Base-by-base conservation (phyloP, 2,329 filamentous ascomycete species). In the Keithomyces neogunnii region DNA sequence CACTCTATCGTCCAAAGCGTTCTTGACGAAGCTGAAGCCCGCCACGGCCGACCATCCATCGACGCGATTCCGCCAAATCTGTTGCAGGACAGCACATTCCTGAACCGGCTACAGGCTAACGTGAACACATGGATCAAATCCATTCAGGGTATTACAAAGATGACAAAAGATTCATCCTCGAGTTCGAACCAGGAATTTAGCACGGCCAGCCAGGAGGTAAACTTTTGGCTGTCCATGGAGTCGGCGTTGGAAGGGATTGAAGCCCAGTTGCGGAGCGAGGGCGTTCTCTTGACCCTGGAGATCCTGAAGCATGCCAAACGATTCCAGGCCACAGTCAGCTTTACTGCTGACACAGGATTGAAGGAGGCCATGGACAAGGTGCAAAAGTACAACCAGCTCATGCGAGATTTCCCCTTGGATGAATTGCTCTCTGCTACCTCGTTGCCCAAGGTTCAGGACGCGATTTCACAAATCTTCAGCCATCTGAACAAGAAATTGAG, bases 111-210 rank as follows among this genome's bases (percentile, higher is more conserved):
- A 38, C 93, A 97, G 66, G 86, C 88, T 48, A 93, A 86, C 47
- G 93, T 97, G 54, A 99, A 97, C 67, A 85, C 86, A 56, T 99
- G 93, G 93, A 99, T 99, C 72, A 95, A 95, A 72, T 95, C 92
- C 9, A 99, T 99, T 57, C 92, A 96, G 67, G 86, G 86, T 46
- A 95, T 96, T 60, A 99, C 93, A 39, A 95, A 95, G 71, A 87
- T 96, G 75, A 89, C 89, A 40, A 84, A 90, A 62, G 93, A 99
- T 61, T 84, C 89, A 1, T 74, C 76, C 4, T 80, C 74, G 65
- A 85, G 66, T 77, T 80, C 57, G 78, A 69, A 67, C 50, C 71
- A 73, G 55, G 71, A 74, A 51, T 73, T 74, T 53, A 74, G 70
- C 59, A 95, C 90, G 28, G 93, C 93, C 33, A 92, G 89, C 51